phyloP scores from a whole-genome alignment of 495 filamentous ascomycete species.

The Penicillium desertorum region DNA sequence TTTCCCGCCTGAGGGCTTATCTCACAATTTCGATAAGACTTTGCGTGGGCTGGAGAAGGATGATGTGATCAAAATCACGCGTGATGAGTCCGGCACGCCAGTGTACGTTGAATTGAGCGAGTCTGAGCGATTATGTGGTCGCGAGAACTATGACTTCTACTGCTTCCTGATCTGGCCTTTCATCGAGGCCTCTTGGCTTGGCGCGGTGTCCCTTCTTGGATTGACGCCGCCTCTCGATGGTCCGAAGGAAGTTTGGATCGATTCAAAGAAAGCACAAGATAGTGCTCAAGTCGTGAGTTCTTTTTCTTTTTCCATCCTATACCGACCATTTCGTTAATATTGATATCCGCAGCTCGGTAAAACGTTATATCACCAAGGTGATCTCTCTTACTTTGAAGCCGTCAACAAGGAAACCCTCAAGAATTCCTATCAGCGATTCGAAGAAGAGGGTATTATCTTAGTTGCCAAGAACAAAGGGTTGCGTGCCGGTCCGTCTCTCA shows the following conservation, averaged over 20 bases:
- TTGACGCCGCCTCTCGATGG: constrained; percentile 68
- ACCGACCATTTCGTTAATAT: constrained; percentile 3
- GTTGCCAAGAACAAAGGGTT: constrained; percentile 61
- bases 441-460: constrained; percentile 85
- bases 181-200: constrained; percentile 90
- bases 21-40: constrained; percentile 75
- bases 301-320: background rate
- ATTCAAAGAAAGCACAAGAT: constrained; percentile 72
- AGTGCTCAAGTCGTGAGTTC: constrained; percentile 77
- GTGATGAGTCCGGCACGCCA: constrained; percentile 55
- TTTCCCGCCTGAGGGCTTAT: constrained; percentile 82
- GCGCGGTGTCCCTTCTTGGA: constrained; percentile 79
- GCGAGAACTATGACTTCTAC: constrained; percentile 97
- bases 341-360: constrained; percentile 71
- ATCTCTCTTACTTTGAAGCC: constrained; percentile 93
- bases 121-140: constrained; percentile 68
- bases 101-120: constrained; percentile 70
- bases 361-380: constrained; percentile 95
- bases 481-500: constrained; percentile 57
- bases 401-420: constrained; percentile 97
- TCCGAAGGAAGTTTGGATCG: constrained; percentile 70
- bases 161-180: constrained; percentile 99
- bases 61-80: constrained; percentile 69
- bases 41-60: constrained; percentile 75
- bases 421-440: constrained; percentile 84